Base-by-base conservation (phyloP, 441 rosid genomes). In the Croton laevigatus region DNA sequence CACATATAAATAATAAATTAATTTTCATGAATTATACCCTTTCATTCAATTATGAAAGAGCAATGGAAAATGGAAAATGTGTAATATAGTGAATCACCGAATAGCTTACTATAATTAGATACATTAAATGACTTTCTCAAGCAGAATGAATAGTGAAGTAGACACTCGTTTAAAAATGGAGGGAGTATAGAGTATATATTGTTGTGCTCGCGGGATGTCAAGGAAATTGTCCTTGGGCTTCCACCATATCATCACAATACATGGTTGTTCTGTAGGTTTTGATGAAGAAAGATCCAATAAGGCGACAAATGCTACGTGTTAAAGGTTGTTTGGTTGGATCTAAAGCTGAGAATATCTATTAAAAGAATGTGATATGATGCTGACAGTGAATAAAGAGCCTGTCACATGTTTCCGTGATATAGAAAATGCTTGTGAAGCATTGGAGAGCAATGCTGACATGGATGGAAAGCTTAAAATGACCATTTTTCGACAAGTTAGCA, bases 271-370 rank as follows among this genome's bases (percentile, higher is more conserved):
- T 65, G 55, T 78, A 95, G 98, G 88, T 85, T 67, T 87, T 95
- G 63, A 89, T 88, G 53, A 88, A 91, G 83, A 95, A 89, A 77
- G 98, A 95, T 84, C 91, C 97, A 38, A 80, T 89, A 61, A 88
- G 95, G 71, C 87, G 91, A 59, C 98, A 91, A 77, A 93, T 93
- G 75, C 83, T 95, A 65, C 90, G 97, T 23, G 97, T 91, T 51
- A 95, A 91, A 80, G 92, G 97, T 75, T 93, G 99, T 86, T 80
- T 91, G 81, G 97, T 95, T 45, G 97, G 97, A 74, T 95, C 99
- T 67, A 91, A 87, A 75, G 97, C 99, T 72, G 95, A 87, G 71
- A 89, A 81, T n/a, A n/a, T 64, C 74, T 88, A 71, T 81, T 95
- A 59, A 97, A 93, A 76, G 91, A 87, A 84, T 97, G 98, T 6